phyloP scores from a whole-genome alignment of 441 rosid species.

The Populus tomentosa region DNA sequence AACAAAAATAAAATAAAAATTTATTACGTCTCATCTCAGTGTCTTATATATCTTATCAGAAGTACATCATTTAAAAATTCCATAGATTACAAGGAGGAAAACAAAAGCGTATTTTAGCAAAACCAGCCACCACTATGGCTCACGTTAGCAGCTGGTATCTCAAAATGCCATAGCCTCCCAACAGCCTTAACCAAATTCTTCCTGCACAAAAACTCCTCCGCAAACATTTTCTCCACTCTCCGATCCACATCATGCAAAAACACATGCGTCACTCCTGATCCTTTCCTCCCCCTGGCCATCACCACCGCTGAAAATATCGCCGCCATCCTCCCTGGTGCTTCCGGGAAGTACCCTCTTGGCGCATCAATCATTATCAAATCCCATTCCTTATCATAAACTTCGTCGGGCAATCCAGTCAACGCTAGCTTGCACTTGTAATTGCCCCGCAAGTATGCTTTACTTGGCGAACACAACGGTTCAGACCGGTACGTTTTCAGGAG shows the following conservation, averaged over 20 bases:
- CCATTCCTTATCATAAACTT: constrained; percentile 58
- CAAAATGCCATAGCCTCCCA: constrained; percentile 62
- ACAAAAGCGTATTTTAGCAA: not conserved
- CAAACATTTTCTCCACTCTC: constrained; percentile 51
- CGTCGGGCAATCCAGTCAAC: constrained; percentile 43
- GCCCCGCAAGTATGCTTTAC: constrained; percentile 34
- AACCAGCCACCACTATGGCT: constrained; percentile 2
- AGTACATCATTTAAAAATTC: not conserved
- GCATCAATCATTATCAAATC: constrained; percentile 73
- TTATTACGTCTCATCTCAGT: too few relatives aligned
- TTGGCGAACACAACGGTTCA: constrained; percentile 52
- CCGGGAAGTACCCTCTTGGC: constrained; percentile 51
- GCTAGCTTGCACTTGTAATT: constrained; percentile 54
- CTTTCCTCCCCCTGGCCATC: constrained; percentile 47
- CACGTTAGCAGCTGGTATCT: constrained; percentile 37
- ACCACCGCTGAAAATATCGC: constrained; percentile 65
- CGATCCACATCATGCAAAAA: constrained; percentile 60
- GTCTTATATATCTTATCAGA: too few relatives aligned
- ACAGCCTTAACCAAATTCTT: constrained; percentile 40
- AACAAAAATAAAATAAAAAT: too few relatives aligned
- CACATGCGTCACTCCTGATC: constrained; percentile 60
- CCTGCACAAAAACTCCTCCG: constrained; percentile 48
- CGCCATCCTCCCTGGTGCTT: constrained; percentile 71
- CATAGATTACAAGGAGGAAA: not conserved
- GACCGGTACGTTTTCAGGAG: constrained; percentile 38